These are phyloP conservation scores for Lachnum nothofagi DNA, from an alignment of 2,329 filamentous ascomycete species.

Conservation along the genomic window DNA sequence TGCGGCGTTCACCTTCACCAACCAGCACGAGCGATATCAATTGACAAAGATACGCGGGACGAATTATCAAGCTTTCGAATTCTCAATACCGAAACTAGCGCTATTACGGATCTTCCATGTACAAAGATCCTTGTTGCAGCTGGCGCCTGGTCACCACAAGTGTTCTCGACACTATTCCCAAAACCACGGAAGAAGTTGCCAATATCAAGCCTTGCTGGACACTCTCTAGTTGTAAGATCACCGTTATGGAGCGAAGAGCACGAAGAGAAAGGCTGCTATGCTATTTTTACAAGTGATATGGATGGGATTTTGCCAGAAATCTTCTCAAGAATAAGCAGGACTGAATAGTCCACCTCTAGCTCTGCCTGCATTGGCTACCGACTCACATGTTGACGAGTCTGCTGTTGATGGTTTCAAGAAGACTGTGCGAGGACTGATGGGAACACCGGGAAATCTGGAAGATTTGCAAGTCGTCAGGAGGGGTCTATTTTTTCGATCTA, in stretches of 20 bases:
- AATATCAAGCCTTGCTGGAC: slow-evolving; percentile 60
- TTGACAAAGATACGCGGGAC: slow-evolving; percentile 47
- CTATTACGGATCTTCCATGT: slow-evolving; percentile 53
- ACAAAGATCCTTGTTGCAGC: slow-evolving; percentile 61
- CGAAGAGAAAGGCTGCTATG: slow-evolving; percentile 53
- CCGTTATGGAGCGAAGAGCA: slow-evolving; percentile 47
- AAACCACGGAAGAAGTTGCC: slow-evolving; percentile 48
- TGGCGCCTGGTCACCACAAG: slow-evolving; percentile 64
- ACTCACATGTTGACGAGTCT: slow-evolving; percentile 42
- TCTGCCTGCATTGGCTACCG: slow-evolving; percentile 53
- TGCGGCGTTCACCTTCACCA: slow-evolving; percentile 63
- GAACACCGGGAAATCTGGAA: slow-evolving; percentile 35
- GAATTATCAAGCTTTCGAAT: slow-evolving; percentile 50
- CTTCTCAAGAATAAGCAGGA: slow-evolving; percentile 60
- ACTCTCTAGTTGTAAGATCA: slow-evolving; percentile 63
- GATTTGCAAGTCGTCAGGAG: slow-evolving; percentile 60
- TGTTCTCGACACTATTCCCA: slow-evolving; percentile 63
- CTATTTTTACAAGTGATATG: slow-evolving; percentile 61
- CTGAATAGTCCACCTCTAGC: slow-evolving; percentile 58
- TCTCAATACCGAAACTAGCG: slow-evolving; percentile 38
- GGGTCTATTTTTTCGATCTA: slow-evolving; percentile 68
- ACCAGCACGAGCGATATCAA: slow-evolving; percentile 51
- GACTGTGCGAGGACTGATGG: slow-evolving; percentile 46
- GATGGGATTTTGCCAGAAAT: slow-evolving; percentile 63
- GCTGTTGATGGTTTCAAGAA: slow-evolving; percentile 47